phyloP scores from a whole-genome alignment of 176 grass and related monocot species.

The Tuctoria greenei region DNA sequence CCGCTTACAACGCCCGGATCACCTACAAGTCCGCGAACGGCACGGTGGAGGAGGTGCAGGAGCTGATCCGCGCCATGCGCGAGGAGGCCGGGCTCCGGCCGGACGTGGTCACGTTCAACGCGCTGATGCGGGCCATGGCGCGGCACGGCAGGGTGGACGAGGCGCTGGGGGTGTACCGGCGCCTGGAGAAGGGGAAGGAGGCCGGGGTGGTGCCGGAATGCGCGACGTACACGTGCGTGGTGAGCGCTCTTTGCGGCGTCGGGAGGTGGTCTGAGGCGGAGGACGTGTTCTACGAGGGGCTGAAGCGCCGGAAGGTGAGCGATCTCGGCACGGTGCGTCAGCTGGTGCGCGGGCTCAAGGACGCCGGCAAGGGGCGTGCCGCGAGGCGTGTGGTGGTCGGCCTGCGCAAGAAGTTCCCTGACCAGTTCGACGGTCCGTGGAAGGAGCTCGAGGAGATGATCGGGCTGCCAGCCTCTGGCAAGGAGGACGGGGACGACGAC shows the following conservation, averaged over 20 bases:
- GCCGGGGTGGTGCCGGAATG: conserved; percentile 25
- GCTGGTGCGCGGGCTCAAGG: conserved; percentile 42
- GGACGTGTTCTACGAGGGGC: conserved; percentile 32
- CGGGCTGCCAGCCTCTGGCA: not conserved
- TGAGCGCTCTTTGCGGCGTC: conserved; percentile 19
- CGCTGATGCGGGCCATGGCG: conserved; percentile 33
- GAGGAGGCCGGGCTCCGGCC: conserved; percentile 38
- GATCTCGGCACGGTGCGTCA: conserved; percentile 32
- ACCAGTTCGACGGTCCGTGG: conserved; percentile 44
- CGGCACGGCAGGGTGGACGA: conserved; percentile 39
- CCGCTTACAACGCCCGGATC: conserved; percentile 44
- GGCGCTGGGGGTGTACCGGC: conserved; percentile 31
- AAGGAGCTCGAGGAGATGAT: conserved; percentile 32
- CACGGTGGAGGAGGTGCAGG: conserved; percentile 50
- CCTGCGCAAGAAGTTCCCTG: conserved; percentile 49
- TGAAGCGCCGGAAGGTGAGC: conserved; percentile 41
- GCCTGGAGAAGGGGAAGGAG: conserved; percentile 17
- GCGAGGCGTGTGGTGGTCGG: conserved; percentile 48
- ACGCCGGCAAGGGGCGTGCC: conserved; percentile 44
- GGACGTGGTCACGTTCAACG: conserved; percentile 35
- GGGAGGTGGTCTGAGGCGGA: conserved; percentile 50
- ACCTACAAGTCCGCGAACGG: conserved; percentile 40
- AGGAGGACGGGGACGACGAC: not conserved
- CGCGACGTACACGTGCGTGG: conserved; percentile 32
- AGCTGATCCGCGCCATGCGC: conserved; percentile 50